phyloP scores from a whole-genome alignment of 768 basidiomycete species.

The Lactifluus subvellereus region DNA sequence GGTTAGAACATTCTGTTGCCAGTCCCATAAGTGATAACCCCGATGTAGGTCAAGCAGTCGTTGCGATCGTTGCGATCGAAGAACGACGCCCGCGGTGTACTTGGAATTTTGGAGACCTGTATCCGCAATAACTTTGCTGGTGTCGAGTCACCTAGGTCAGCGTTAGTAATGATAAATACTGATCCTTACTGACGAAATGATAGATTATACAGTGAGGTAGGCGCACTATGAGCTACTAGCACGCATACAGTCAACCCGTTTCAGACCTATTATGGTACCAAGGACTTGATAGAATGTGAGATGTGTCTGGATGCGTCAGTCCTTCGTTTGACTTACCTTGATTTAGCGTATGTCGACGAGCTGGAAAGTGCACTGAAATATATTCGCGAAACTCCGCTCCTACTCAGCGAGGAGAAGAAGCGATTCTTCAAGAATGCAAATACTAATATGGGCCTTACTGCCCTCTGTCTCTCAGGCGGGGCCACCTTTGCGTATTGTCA shows the following conservation, averaged over 20 bases:
- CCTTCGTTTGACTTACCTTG: neutral
- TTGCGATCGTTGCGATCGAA: constrained; percentile 63
- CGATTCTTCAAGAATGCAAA: constrained; percentile 87
- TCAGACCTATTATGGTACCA: constrained; percentile 89
- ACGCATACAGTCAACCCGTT: constrained; percentile 8
- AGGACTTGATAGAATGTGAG: constrained; percentile 80
- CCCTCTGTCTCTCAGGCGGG: constrained; percentile 93
- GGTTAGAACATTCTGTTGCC: constrained; percentile 34
- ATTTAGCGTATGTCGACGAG: constrained; percentile 70
- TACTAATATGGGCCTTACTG: constrained; percentile 85
- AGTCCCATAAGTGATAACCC: neutral
- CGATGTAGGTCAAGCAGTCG: constrained; percentile 62
- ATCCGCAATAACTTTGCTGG: constrained; percentile 91
- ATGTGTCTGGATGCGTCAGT: constrained; percentile 11
- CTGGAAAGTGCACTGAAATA: constrained; percentile 70
- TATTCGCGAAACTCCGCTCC: constrained; percentile 64
- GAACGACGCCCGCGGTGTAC: constrained; percentile 77
- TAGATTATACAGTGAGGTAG: constrained; percentile 84
- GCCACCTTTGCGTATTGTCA: constrained; percentile 91
- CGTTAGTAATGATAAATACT: neutral
- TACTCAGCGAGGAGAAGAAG: constrained; percentile 84
- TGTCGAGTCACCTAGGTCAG: constrained; percentile 72
- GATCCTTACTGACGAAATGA: constrained; percentile 16
- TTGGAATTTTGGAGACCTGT: constrained; percentile 89
- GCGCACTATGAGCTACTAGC: constrained; percentile 11